Base-by-base conservation (phyloP, 2,329 filamentous ascomycete species). In the Monilinia fructigena region DNA sequence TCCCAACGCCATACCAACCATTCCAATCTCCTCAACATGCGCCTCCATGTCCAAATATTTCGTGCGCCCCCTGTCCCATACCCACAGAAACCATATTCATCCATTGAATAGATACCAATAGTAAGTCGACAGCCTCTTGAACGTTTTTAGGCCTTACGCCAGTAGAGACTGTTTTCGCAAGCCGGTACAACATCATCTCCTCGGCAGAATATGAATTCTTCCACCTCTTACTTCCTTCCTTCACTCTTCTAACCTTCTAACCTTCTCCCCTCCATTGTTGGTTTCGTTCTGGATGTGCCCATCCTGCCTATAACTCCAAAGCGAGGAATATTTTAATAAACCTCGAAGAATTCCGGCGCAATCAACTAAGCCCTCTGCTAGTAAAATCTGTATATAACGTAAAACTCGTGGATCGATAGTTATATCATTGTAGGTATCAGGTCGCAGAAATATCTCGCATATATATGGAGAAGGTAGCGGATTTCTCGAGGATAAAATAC, bases 1-100 rank as follows among this genome's bases (percentile, higher is more conserved):
- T 2, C 88, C 85, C 68, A 91, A 83, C 0, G 86, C 88, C 55
- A 86, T 85, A 26, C 86, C 82, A 1, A 87, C 81, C 55, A 83
- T 85, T 79, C 87, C 83, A 61, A 89, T 86, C 42, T 87, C 81
- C 26, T 80, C 79, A 60, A 81, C 0, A 79, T 78, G 53, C 76
- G 78, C 59, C 80, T 79, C 79, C 67, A 86, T 63, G 11, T 68
- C 66, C 50, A 74, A 74, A 60, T 56, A 76, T 80, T 42, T 82
- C 79, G 66, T 80, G 77, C 40, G 85, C 80, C 0, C 81, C 75
- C 48, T 82, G 77, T 63, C 83, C 78, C 48, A 83, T 80, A 10
- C 28, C 54, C 63, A 82, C 77, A 50, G 83, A 80, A 70, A 87
- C 86, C 23, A 87, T 75, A 1, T 79, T 74, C 82, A 88, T 87